Conservation (phyloP, 1,284 basidiomycete genomes). For the Irpex sp. region DNA sequence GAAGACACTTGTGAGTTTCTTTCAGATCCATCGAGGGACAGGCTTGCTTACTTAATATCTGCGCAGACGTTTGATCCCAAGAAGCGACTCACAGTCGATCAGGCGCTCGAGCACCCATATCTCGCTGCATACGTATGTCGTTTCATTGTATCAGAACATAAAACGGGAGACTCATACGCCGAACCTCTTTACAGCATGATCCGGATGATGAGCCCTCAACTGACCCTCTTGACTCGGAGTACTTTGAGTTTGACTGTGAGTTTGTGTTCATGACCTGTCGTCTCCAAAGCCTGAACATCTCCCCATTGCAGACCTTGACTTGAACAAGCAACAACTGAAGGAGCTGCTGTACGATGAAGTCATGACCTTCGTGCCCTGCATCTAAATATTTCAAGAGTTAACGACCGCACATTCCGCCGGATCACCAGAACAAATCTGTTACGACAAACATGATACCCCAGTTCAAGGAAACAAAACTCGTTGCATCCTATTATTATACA, state of each 20-base stretch:
- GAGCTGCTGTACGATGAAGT: constrained; percentile 32
- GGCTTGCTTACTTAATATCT: constrained; percentile 1
- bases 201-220: constrained; percentile 80
- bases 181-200: constrained; percentile 58
- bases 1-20: constrained; percentile 66
- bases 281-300: not conserved
- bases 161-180: not conserved
- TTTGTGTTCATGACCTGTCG: constrained; percentile 5
- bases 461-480: too few species aligned
- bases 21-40: constrained; percentile 12
- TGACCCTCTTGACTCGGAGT: constrained; percentile 73
- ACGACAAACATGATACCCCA: too few species aligned
- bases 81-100: constrained; percentile 82
- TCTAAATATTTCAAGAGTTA: constrained; percentile 8
- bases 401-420: not conserved
- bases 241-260: constrained; percentile 84
- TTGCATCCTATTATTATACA: too few species aligned
- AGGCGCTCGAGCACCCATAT: constrained; percentile 81
- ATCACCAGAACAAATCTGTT: not conserved
- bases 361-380: constrained; percentile 21
- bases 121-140: constrained; percentile 54
- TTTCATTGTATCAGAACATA: not conserved
- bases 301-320: constrained; percentile 59
- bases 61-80: constrained; percentile 78
- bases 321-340: constrained; percentile 76